phyloP scores from a whole-genome alignment of 352 stramenopile genomes.

The Aphanomyces cochlioides region DNA sequence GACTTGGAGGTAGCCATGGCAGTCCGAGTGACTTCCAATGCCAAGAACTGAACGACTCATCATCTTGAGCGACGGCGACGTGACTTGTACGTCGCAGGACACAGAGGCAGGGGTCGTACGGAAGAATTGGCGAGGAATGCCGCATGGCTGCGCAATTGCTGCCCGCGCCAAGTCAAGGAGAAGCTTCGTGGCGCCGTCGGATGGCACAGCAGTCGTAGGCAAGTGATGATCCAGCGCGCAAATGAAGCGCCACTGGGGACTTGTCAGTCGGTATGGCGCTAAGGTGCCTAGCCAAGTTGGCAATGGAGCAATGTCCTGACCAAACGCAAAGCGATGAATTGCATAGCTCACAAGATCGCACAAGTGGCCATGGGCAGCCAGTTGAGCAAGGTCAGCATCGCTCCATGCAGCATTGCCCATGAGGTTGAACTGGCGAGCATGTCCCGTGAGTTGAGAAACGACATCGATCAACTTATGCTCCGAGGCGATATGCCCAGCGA shows the following conservation, averaged over 20 bases:
- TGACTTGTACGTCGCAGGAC: conserved; percentile 3
- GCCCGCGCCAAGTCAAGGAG: background rate
- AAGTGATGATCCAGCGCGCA: background rate
- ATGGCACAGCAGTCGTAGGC: no score
- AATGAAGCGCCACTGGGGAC: background rate
- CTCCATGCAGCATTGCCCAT: conserved; percentile 6
- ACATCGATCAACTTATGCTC: conserved; percentile 1
- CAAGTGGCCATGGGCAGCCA: conserved; percentile 4
- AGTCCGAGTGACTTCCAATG: background rate
- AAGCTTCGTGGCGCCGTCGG: background rate
- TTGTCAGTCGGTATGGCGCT: background rate
- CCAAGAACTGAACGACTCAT: conserved; percentile 22
- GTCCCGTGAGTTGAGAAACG: background rate
- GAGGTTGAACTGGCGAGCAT: background rate
- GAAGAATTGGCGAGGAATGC: conserved; percentile 7
- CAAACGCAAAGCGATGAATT: background rate
- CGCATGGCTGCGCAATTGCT: background rate
- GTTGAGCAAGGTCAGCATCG: background rate
- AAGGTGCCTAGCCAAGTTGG: background rate
- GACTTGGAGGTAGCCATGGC: conserved; percentile 7
- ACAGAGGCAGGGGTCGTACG: background rate
- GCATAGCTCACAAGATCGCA: conserved; percentile 11
- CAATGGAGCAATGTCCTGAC: background rate
- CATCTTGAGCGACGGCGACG: conserved; percentile 10
- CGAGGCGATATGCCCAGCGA: background rate